These are phyloP conservation scores for Anthostomella pinea DNA, from an alignment of 2,329 filamentous ascomycete genomes.

Conservation along the genomic window DNA sequence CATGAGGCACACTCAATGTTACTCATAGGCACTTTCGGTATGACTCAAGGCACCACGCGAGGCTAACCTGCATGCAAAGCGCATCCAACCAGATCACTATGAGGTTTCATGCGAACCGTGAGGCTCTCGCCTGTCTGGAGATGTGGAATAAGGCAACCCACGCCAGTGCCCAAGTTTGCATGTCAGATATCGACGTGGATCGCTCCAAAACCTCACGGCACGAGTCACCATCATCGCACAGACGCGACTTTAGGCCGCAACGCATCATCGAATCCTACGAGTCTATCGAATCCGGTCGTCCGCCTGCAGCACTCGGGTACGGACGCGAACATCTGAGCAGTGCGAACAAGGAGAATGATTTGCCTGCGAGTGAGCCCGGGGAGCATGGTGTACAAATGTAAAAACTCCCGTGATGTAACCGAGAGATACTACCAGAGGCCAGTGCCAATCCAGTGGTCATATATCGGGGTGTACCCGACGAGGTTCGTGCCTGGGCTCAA, in stretches of 20 bases:
- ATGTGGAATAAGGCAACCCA: slow-evolving; percentile 12
- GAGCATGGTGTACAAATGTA: no score
- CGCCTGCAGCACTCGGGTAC: not conserved
- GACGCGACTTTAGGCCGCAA: slow-evolving; percentile 4
- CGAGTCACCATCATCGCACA: slow-evolving; percentile 2
- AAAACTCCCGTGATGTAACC: no score
- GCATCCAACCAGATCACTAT: not conserved
- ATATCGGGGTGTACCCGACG: no score
- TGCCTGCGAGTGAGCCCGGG: not conserved
- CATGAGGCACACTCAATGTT: slow-evolving; percentile 6
- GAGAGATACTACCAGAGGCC: no score
- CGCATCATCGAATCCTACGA: not conserved
- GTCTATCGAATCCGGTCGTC: not conserved
- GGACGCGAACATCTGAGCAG: not conserved
- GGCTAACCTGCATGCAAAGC: slow-evolving; percentile 5
- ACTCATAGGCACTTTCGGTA: no score
- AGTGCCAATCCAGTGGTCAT: no score
- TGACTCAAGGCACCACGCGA: slow-evolving; percentile 11
- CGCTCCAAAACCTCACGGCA: not conserved
- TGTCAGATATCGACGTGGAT: slow-evolving; percentile 7
- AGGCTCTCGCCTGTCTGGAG: slow-evolving; percentile 14
- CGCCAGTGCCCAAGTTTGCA: slow-evolving; percentile 3
- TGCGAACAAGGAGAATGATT: not conserved
- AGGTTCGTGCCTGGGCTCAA: no score
- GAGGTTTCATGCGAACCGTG: slow-evolving; percentile 10